Conservation (phyloP, 108 stramenopile genomes). For the Phaeodactylum tricornutum region DNA sequence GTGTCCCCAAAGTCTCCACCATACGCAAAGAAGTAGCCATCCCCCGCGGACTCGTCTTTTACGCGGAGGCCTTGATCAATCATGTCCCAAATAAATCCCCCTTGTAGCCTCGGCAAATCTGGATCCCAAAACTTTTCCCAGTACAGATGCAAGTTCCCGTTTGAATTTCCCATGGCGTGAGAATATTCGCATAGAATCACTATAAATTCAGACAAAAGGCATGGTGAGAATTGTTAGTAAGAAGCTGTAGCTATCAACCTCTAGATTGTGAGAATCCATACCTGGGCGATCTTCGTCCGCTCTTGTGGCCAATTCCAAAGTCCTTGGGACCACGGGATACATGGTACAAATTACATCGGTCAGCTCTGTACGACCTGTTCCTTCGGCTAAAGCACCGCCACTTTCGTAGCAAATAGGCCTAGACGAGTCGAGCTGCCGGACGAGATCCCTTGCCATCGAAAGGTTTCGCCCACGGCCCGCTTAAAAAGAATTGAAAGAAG, state of each 20-base stretch:
- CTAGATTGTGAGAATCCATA: background rate
- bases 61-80: slow-evolving; percentile 82
- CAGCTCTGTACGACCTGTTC: slow-evolving; percentile 47
- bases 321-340: slow-evolving; percentile 72
- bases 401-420: slow-evolving; percentile 75
- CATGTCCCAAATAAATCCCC: slow-evolving; percentile 98
- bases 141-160: slow-evolving; percentile 81
- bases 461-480: slow-evolving; percentile 74
- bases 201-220: background rate
- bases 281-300: slow-evolving; percentile 59
- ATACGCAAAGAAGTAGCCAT: slow-evolving; percentile 65
- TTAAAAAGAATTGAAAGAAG: too few relatives aligned
- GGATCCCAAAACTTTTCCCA: slow-evolving; percentile 77
- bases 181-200: slow-evolving; percentile 90
- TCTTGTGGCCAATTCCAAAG: slow-evolving; percentile 33
- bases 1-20: slow-evolving; percentile 90
- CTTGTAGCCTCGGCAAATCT: slow-evolving; percentile 64
- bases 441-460: slow-evolving; percentile 26
- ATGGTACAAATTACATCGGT: slow-evolving; percentile 95
- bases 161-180: slow-evolving; percentile 96
- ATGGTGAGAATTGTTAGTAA: background rate
- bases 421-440: slow-evolving; percentile 59
- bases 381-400: slow-evolving; percentile 43
- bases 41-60: slow-evolving; percentile 6
- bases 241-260: too few relatives aligned